Evolutionary conservation across 2,329 filamentous ascomycete species (phyloP).

Genomic region (Pyricularia pennisetigena): DNA sequence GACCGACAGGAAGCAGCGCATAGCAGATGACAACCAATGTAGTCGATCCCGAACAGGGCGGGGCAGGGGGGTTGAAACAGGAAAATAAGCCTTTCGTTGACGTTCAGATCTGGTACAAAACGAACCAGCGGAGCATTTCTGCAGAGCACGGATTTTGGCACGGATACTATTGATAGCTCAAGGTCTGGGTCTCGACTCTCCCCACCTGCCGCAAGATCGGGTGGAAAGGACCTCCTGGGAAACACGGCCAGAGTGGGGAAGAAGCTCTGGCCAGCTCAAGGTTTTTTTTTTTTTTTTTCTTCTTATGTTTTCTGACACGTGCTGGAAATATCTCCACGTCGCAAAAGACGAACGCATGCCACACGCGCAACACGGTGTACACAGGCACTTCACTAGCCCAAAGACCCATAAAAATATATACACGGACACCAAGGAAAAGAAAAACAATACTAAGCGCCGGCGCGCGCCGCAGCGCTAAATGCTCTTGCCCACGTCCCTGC

Average conservation of each 20-base stretch:
- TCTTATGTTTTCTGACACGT: background rate
- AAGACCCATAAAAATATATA: background rate
- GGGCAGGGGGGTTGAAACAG: background rate
- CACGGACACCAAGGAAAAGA: background rate
- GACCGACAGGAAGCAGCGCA: background rate
- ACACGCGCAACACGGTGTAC: background rate
- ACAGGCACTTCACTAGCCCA: too few species aligned
- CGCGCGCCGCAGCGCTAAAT: background rate
- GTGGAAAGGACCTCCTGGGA: background rate
- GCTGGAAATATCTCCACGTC: background rate
- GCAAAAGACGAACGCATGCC: background rate
- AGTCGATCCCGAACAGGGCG: background rate
- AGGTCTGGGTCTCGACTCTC: too few species aligned
- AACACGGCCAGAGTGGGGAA: background rate
- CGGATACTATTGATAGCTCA: background rate
- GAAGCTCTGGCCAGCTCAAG: background rate
- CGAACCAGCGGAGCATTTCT: background rate
- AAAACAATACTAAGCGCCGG: too few species aligned
- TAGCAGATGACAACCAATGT: background rate
- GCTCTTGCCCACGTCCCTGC: constrained; percentile 1
- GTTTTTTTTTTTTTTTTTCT: background rate
- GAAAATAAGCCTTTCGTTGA: background rate
- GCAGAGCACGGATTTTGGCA: background rate
- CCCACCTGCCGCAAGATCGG: background rate
- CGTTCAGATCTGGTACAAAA: background rate